These are phyloP conservation scores for Linnemannia schmuckeri DNA, from an alignment of 192 early-diverging fungal species.

Conservation along the genomic window DNA sequence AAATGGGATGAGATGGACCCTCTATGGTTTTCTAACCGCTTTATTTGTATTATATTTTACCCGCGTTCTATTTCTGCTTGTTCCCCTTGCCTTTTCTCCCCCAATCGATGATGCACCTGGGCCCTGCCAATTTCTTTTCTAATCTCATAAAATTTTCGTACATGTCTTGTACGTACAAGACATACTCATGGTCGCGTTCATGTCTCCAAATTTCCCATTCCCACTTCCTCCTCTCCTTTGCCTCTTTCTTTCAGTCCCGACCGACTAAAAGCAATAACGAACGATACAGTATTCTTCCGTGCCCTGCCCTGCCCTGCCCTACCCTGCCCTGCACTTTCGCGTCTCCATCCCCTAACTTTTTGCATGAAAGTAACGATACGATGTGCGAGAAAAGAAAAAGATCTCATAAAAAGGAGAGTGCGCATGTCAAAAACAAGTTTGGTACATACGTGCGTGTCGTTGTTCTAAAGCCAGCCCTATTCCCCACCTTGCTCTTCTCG, in stretches of 20 bases:
- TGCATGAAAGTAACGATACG: not conserved
- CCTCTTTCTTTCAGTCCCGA: not conserved
- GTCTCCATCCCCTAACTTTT: not conserved
- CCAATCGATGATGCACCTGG: not conserved
- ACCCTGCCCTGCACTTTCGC: no score
- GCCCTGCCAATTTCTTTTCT: not conserved
- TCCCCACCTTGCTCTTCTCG: not conserved
- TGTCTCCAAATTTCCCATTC: not conserved
- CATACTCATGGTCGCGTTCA: not conserved
- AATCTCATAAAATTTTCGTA: not conserved
- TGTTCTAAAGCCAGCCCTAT: not conserved
- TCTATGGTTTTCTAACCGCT: constrained; percentile 3
- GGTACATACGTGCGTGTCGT: not conserved
- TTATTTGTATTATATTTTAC: not conserved
- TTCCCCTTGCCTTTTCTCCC: not conserved
- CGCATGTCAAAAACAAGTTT: not conserved
- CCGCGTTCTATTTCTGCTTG: not conserved
- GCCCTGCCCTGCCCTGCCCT: not conserved
- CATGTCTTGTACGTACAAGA: not conserved
- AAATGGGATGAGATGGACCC: not conserved
- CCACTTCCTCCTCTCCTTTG: not conserved
- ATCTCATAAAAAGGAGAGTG: not conserved
- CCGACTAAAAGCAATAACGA: not conserved
- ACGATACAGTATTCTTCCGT: not conserved
- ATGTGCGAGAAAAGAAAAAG: not conserved